phyloP scores from a whole-genome alignment of 2,329 filamentous ascomycete genomes.

The Trichoderma sp. region DNA sequence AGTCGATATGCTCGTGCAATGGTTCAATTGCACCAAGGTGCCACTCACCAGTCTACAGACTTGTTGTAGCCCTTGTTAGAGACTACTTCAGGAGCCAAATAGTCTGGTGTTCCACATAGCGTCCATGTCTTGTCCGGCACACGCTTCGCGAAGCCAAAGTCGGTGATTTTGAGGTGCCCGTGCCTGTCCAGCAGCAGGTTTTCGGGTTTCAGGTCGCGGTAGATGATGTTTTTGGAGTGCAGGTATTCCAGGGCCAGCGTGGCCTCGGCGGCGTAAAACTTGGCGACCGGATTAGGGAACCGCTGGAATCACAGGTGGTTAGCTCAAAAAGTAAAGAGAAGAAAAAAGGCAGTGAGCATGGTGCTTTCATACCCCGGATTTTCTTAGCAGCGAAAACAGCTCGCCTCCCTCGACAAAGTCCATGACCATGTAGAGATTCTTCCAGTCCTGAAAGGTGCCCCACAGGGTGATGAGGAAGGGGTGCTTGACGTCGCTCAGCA shows the following conservation, averaged over 20 bases:
- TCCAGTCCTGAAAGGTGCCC: slow-evolving; percentile 96
- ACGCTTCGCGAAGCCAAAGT: slow-evolving; percentile 98
- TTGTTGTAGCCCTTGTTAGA: slow-evolving; percentile 99
- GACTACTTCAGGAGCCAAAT: slow-evolving; percentile 96
- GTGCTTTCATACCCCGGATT: slow-evolving; percentile 71
- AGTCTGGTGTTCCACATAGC: slow-evolving; percentile 94
- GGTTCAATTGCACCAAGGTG: neutral
- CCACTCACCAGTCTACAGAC: slow-evolving; percentile 93
- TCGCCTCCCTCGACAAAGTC: slow-evolving; percentile 99
- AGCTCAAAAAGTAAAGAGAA: neutral
- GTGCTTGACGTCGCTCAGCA: slow-evolving; percentile 96
- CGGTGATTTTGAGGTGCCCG: slow-evolving; percentile 93
- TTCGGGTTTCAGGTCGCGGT: slow-evolving; percentile 94
- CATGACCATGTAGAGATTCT: slow-evolving; percentile 99
- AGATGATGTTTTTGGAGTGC: slow-evolving; percentile 94
- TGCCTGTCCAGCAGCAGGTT: slow-evolving; percentile 90
- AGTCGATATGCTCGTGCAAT: too few relatives aligned
- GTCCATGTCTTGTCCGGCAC: slow-evolving; percentile 99
- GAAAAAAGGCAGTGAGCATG: neutral
- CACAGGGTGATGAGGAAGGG: slow-evolving; percentile 96
- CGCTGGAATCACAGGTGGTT: slow-evolving; percentile 57
- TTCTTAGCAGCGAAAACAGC: slow-evolving; percentile 90
- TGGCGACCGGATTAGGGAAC: slow-evolving; percentile 97
- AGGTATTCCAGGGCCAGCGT: slow-evolving; percentile 94
- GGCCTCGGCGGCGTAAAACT: slow-evolving; percentile 98